These are phyloP conservation scores for Prunus kanzakura DNA, from an alignment of 306 rosid genomes.

Conservation along the genomic window DNA sequence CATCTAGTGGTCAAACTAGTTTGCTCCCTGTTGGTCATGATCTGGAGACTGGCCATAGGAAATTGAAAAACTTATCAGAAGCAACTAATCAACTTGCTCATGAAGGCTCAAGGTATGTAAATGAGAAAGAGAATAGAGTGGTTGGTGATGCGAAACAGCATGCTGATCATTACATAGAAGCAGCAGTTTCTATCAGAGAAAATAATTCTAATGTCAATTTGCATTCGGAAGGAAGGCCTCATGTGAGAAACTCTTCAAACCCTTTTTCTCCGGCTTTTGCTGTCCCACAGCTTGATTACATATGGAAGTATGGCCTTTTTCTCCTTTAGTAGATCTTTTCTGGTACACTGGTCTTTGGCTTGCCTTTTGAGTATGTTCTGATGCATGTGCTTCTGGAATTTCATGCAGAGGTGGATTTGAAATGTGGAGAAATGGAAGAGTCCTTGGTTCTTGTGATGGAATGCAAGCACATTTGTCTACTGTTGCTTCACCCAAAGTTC, in stretches of 20 bases:
- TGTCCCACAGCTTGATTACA: conserved; percentile 11
- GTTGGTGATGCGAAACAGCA: neutral
- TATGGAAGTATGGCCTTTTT: conserved; percentile 34
- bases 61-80: neutral
- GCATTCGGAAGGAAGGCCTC: conserved; percentile 17
- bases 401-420: conserved; percentile 42
- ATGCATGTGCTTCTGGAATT: conserved; percentile 4
- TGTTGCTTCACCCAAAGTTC: conserved; percentile 22
- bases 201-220: conserved; percentile 1
- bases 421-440: conserved; percentile 11
- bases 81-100: conserved; percentile 1
- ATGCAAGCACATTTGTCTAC: conserved; percentile 43
- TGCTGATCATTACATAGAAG: conserved; percentile 5
- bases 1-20: conserved; percentile 2
- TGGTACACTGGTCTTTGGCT: neutral
- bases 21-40: conserved; percentile 8
- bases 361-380: neutral
- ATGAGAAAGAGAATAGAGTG: neutral
- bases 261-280: neutral
- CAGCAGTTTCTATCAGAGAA: neutral
- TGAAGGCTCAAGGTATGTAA: conserved; percentile 11
- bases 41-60: conserved; percentile 12
- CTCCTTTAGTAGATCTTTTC: neutral
- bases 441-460: conserved; percentile 18
- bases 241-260: neutral